Percentiles rank a stretch among this genome's conserved stretches.
These are phyloP conservation scores for Glebionis coronaria DNA, from an alignment of 129 eudicot species.

Conservation along the genomic window DNA sequence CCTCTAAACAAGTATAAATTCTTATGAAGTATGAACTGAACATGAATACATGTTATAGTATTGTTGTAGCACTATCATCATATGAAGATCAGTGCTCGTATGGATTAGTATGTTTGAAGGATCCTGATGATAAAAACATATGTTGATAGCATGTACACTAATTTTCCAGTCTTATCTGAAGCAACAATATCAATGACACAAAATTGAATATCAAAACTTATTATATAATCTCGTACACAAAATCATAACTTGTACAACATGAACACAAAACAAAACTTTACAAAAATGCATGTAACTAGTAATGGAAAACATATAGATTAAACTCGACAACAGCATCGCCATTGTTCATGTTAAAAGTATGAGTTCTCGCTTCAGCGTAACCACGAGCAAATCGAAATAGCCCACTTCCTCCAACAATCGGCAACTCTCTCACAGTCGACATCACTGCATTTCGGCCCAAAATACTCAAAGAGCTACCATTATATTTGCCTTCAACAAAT, in stretches of 20 bases:
- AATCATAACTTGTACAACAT: constrained; percentile 1
- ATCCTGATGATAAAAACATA: too few species aligned
- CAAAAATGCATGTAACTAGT: constrained; percentile 6
- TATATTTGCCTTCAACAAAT: constrained; percentile 48
- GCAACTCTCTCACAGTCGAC: constrained; percentile 46
- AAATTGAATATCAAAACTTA: too few species aligned
- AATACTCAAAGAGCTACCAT: constrained; percentile 49
- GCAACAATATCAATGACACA: not conserved
- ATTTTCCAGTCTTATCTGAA: not conserved
- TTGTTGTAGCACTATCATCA: too few species aligned
- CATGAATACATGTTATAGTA: too few species aligned
- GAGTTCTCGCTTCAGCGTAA: constrained; percentile 49
- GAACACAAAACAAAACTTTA: not conserved
- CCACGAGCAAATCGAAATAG: constrained; percentile 52
- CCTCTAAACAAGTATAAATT: too few species aligned
- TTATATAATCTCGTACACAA: not conserved
- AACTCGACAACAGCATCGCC: constrained; percentile 49
- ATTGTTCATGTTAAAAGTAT: constrained; percentile 24
- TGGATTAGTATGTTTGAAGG: too few species aligned
- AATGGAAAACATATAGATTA: constrained; percentile 45
- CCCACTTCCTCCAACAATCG: constrained; percentile 58
- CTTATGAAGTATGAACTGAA: too few species aligned
- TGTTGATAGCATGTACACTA: too few species aligned
- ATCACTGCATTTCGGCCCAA: constrained; percentile 43
- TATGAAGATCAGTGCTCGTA: too few species aligned